Evolutionary conservation across 192 early-diverging fungal genomes (phyloP), one percentile per base, ranked within the genome.

Genomic region (Haplosporangium gracile): DNA sequence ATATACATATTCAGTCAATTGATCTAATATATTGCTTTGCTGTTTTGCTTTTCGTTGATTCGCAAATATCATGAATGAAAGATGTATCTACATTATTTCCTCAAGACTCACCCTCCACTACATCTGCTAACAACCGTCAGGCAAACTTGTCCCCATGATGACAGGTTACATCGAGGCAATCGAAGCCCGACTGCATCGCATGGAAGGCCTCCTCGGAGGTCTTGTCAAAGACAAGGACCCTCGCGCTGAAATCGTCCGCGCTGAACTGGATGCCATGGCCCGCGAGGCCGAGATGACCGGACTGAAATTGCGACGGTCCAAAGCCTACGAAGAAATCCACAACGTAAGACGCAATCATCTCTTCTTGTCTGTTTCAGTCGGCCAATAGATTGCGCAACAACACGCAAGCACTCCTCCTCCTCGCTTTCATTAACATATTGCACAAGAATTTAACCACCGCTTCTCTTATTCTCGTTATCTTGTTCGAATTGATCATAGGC

Each of bases 121-220:
- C 70, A 42, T 78, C 49, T 78, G 77, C 77, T 78, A 78, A 78
- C 77, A 68, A 71, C 51, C 69, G 34, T 72, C 77, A 81, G 79
- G 79, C 68, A 80, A 80, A 80, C 71, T 80, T 80, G 79, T 80
- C 79, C 79, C 79, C 38, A 38, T 71, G 39, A 65, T 92, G 93
- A 34, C 94, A 87, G 96, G 96, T 38, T 97, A 97, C 79, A 96
- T 97, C 45, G 96, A 96, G 75, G 94, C 93, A 20, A 96, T 97
- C 24, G 96, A 97, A 75, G 92, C 89, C 71, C 88, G 95, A 72
- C 90, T 97, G 34, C 93, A 93, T 83, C 90, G 91, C 45, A 90
- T 95, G 80, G 95, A 97, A 75, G 89, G 90, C 29, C 89, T 95
- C 5, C 86, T 97, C 13, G 89, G 87, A 15, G 90, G 88, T 15